Percentiles rank a stretch among this genome's conserved stretches.
These are phyloP conservation scores for Lachancea thermotolerans DNA, from an alignment of 805 yeast species.

Conservation along the genomic window DNA sequence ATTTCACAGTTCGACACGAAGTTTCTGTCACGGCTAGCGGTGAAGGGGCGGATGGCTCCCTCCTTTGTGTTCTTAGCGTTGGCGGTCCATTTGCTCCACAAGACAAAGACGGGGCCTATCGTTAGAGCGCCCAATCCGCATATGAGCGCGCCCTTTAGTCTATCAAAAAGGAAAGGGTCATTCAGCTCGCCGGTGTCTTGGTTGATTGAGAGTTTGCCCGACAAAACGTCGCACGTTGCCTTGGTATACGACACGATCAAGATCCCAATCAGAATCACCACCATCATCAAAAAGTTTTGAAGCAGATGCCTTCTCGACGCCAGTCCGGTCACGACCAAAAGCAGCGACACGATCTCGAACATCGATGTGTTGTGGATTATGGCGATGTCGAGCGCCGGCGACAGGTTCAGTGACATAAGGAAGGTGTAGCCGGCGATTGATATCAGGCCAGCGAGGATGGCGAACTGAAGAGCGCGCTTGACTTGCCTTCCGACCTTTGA, in stretches of 20 bases:
- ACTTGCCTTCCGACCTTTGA: not conserved
- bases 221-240: slow-evolving; percentile 28
- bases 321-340: slow-evolving; percentile 28
- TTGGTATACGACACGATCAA: slow-evolving; percentile 29
- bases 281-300: slow-evolving; percentile 25
- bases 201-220: slow-evolving; percentile 30
- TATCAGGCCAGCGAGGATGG: slow-evolving; percentile 15
- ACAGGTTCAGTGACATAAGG: slow-evolving; percentile 20
- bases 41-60: not conserved
- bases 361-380: slow-evolving; percentile 28
- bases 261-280: slow-evolving; percentile 24
- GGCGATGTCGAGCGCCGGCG: slow-evolving; percentile 30
- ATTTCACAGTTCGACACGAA: slow-evolving; percentile 14
- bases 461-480: not conserved
- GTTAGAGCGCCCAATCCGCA: slow-evolving; percentile 29
- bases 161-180: slow-evolving; percentile 31
- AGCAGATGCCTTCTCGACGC: slow-evolving; percentile 22
- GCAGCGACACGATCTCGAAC: slow-evolving; percentile 29
- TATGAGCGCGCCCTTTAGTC: slow-evolving; percentile 29
- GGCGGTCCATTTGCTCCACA: slow-evolving; percentile 27
- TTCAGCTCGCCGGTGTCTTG: slow-evolving; percentile 30
- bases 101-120: slow-evolving; percentile 29
- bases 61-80: not conserved
- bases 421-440: slow-evolving; percentile 19
- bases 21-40: not conserved